phyloP scores from a whole-genome alignment of 176 grass and related monocot species.

The Metroxylon sagu region DNA sequence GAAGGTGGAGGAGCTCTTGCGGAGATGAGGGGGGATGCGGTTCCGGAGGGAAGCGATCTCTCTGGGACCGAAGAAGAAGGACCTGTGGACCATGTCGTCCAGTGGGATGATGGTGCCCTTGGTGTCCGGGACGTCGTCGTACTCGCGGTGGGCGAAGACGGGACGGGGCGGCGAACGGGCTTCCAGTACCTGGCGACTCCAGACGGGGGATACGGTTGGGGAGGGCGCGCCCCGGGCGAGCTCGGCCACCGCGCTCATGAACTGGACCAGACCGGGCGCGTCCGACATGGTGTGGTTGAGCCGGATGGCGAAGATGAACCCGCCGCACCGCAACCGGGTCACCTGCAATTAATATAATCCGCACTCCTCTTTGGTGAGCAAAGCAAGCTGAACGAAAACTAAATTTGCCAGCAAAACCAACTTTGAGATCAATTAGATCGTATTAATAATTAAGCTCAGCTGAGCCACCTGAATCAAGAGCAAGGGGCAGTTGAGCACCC shows the following conservation, averaged over 20 bases:
- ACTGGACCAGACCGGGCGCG: conserved; percentile 4
- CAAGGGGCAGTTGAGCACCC: too few relatives aligned
- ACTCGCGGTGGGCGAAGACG: conserved; percentile 52
- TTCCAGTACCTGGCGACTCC: conserved; percentile 41
- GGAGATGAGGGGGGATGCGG: too few relatives aligned
- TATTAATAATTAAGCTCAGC: too few relatives aligned
- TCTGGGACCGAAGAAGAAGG: too few relatives aligned
- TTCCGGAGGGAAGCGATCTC: too few relatives aligned
- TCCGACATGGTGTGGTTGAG: conserved; percentile 19
- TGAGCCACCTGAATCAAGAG: too few relatives aligned
- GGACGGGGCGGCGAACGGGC: conserved; percentile 39
- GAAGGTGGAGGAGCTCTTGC: too few relatives aligned
- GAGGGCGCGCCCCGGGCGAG: conserved; percentile 35
- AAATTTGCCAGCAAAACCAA: too few relatives aligned
- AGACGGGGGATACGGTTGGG: conserved; percentile 42
- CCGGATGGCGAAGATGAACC: conserved; percentile 11
- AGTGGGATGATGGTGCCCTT: conserved; percentile 63
- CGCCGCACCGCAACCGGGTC: conserved; percentile 11
- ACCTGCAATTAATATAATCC: not conserved
- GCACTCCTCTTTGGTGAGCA: too few relatives aligned
- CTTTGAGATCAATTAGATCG: too few relatives aligned
- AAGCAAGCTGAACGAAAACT: too few relatives aligned
- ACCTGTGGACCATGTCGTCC: too few relatives aligned
- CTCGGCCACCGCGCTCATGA: conserved; percentile 17
- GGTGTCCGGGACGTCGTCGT: conserved; percentile 63